Base-by-base conservation (phyloP, 257 asterid species). In the Capsicum chinense region DNA sequence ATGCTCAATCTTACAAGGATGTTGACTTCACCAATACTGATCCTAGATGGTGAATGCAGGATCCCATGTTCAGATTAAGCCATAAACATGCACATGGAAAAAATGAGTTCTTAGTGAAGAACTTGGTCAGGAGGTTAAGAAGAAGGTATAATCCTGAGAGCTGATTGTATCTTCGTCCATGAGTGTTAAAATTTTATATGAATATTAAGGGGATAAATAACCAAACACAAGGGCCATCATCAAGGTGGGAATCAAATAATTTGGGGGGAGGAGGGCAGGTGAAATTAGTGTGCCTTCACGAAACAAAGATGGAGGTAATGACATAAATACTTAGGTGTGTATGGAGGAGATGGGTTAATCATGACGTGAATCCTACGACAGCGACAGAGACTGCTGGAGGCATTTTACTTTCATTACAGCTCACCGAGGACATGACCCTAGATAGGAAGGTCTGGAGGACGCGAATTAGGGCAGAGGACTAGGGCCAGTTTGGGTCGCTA, bases 1-100 rank as follows among this genome's bases (percentile, higher is more conserved):
- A 11, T 11, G 9, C 26, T 64, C 44, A 64, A 64, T 3, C 47
- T 64, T 64, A 64, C 71, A 26, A 33, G 42, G 16, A 26, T 63
- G 70, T 63, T 63, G 17, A 63, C 70, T 26, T 63, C 70, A 4
- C 70, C 70, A 63, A 63, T 26, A 63, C 70, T 63, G 70, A 63
- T 62, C 70, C 44, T 63, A 63, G 44, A 63, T 63, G 42, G 8
- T 26, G 70, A 21, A 26, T 63, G 70, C 2, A 63, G 16, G 58
- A 52, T 9, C 56, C 14, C 56, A 52, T 52, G 14, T 52, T 52
- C 12, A 52, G 15, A 52, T 52, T 9, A 52, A 52, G 14, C 13
- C 56, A 52, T 14, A 52, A 52, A 52, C 56, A 52, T 52, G 56
- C 56, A 52, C 56, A 3, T 52, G 39, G 69, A 62, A 62, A 37